Conservation (phyloP, 805 yeast genomes). For the Saccharomyces kudriavzevii region DNA sequence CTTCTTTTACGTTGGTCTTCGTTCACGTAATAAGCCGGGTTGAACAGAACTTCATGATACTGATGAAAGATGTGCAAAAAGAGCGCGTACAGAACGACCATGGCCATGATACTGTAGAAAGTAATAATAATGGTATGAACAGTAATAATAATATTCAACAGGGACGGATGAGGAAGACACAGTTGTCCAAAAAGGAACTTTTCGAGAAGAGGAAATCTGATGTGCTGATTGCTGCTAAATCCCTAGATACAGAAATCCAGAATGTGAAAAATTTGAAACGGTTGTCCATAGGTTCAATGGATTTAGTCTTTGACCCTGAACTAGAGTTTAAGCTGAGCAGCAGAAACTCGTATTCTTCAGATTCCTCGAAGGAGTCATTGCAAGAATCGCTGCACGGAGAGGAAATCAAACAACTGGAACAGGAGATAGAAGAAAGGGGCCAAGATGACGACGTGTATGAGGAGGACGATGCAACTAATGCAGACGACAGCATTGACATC, state of each 20-base stretch:
- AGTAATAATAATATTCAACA: background rate
- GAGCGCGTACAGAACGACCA: background rate
- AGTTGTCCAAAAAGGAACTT: background rate
- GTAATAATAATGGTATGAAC: background rate
- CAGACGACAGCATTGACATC: slow-evolving; percentile 22
- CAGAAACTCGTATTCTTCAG: slow-evolving; percentile 14
- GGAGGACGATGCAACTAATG: slow-evolving; percentile 3
- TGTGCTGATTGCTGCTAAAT: slow-evolving; percentile 58
- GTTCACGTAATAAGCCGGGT: background rate
- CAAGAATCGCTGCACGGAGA: background rate
- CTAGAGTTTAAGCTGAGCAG: slow-evolving; percentile 40
- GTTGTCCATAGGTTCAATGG: slow-evolving; percentile 55
- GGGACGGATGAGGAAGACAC: background rate
- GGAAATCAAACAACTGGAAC: background rate
- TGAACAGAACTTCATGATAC: background rate
- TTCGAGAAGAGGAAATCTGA: slow-evolving; percentile 35
- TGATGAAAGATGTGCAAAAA: background rate
- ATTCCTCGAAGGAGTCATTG: slow-evolving; percentile 7
- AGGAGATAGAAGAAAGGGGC: background rate
- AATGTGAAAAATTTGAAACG: slow-evolving; percentile 69
- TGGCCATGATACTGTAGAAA: background rate
- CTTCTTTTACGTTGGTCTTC: background rate
- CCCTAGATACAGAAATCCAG: slow-evolving; percentile 65
- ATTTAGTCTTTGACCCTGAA: slow-evolving; percentile 59
- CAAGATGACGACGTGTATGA: slow-evolving; percentile 1